These are phyloP conservation scores for Acanthamoeba culbertsoni DNA, from an alignment of 208 protist species.

Conservation along the genomic window DNA sequence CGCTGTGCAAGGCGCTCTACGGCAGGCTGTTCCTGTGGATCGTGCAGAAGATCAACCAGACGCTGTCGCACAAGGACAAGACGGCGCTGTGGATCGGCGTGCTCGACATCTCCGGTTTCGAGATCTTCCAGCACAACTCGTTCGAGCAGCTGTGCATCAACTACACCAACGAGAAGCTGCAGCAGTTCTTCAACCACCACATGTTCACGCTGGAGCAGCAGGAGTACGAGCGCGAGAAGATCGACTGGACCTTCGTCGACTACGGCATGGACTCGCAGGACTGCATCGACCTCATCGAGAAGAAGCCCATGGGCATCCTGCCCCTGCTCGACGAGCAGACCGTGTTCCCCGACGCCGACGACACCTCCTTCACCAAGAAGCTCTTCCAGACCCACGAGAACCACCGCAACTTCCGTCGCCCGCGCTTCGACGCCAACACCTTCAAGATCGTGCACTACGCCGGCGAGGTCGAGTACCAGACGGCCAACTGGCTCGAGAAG, in stretches of 20 bases:
- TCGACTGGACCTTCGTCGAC: conserved; percentile 79
- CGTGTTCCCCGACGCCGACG: conserved; percentile 78
- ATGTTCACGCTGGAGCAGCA: conserved; percentile 85
- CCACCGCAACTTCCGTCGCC: conserved; percentile 52
- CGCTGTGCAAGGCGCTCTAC: conserved; percentile 85
- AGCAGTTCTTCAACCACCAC: conserved; percentile 87
- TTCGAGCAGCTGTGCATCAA: conserved; percentile 89
- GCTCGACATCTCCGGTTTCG: conserved; percentile 93
- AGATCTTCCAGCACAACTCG: conserved; percentile 88
- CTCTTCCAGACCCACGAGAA: conserved; percentile 71
- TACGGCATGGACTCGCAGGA: conserved; percentile 80
- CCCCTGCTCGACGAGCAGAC: conserved; percentile 81
- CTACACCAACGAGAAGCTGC: conserved; percentile 86
- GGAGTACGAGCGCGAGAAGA: conserved; percentile 80
- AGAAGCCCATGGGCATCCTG: conserved; percentile 74
- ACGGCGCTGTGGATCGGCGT: conserved; percentile 68
- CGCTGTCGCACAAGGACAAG: conserved; percentile 42
- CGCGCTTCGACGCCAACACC: conserved; percentile 68
- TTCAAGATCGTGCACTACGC: conserved; percentile 84
- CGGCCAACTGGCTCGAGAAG: conserved; percentile 75
- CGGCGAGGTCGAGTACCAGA: conserved; percentile 76
- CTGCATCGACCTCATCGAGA: conserved; percentile 75
- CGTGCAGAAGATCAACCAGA: conserved; percentile 83
- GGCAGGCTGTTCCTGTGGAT: conserved; percentile 85
- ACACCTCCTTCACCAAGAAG: conserved; percentile 73